Conservation (phyloP, 23 red algal genomes). For the Agarophyton chilense region DNA sequence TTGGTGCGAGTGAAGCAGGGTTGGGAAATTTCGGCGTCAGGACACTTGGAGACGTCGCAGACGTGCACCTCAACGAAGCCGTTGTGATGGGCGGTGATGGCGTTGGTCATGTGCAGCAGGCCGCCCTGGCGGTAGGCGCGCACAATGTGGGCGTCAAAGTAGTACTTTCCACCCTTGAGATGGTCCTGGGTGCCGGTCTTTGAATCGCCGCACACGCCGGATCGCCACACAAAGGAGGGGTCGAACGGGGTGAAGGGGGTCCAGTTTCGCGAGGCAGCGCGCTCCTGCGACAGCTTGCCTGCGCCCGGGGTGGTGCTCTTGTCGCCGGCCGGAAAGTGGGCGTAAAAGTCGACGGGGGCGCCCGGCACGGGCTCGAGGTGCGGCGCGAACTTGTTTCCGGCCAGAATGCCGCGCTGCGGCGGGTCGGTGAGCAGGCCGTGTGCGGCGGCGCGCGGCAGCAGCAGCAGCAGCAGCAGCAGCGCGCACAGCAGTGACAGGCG, state of each 20-base stretch:
- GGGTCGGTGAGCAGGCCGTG: constrained; percentile 35
- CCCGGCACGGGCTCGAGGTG: neutral
- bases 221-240: constrained; percentile 24
- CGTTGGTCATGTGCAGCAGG: constrained; percentile 21
- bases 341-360: constrained; percentile 22
- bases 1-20: constrained; percentile 26
- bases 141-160: constrained; percentile 14
- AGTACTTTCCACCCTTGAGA: constrained; percentile 53
- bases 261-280: constrained; percentile 14
- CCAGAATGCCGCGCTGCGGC: constrained; percentile 32
- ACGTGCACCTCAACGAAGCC: constrained; percentile 61
- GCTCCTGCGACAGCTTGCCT: constrained; percentile 39
- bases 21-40: constrained; percentile 55
- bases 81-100: constrained; percentile 39
- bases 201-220: constrained; percentile 61
- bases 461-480: neutral
- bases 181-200: neutral
- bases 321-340: constrained; percentile 68
- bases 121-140: constrained; percentile 33
- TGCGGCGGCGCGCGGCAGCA: neutral
- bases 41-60: constrained; percentile 59
- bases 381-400: constrained; percentile 15
- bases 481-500: neutral
- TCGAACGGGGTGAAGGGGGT: constrained; percentile 50
- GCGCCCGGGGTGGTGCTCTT: constrained; percentile 34